These are phyloP conservation scores for Neltuma alba DNA, from an alignment of 306 rosid genomes.

Conservation along the genomic window DNA sequence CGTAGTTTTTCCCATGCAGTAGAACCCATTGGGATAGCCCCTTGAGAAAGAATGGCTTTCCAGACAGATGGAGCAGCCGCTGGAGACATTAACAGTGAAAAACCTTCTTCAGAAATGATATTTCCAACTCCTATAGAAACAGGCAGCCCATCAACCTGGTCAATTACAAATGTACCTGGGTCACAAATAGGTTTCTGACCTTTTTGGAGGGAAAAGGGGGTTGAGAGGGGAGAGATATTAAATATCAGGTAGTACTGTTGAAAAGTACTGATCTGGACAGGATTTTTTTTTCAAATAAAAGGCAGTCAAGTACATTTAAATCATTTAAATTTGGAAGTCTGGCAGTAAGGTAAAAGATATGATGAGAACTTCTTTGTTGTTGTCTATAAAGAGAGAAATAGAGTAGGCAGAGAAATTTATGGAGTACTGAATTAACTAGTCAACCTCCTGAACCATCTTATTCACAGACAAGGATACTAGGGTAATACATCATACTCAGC, in stretches of 20 bases:
- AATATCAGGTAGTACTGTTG: conserved; percentile 12
- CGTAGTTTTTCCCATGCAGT: conserved; percentile 85
- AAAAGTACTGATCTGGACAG: conserved; percentile 3
- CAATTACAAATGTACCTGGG: conserved; percentile 21
- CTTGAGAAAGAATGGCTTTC: conserved; percentile 75
- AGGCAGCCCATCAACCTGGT: conserved; percentile 85
- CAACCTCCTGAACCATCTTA: conserved; percentile 2
- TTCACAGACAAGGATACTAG: not conserved
- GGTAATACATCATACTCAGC: not conserved
- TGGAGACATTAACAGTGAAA: conserved; percentile 84
- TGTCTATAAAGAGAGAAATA: not conserved
- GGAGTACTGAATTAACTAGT: not conserved
- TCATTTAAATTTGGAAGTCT: conserved; percentile 16
- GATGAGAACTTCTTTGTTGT: not conserved
- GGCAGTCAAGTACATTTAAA: conserved; percentile 17
- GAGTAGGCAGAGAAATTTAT: not conserved
- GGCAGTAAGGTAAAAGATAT: conserved; percentile 20
- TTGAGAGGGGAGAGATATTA: not conserved
- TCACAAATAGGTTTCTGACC: conserved; percentile 17
- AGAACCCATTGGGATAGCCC: conserved; percentile 86
- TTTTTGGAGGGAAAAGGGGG: conserved; percentile 4
- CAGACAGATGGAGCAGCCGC: conserved; percentile 81
- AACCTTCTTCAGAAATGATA: conserved; percentile 80
- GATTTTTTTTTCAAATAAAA: not conserved
- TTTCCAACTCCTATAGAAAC: conserved; percentile 88